Percentiles rank a stretch among this genome's conserved stretches.
Conservation (phyloP, 2,329 filamentous ascomycete species). For the Neurospora sp. region DNA sequence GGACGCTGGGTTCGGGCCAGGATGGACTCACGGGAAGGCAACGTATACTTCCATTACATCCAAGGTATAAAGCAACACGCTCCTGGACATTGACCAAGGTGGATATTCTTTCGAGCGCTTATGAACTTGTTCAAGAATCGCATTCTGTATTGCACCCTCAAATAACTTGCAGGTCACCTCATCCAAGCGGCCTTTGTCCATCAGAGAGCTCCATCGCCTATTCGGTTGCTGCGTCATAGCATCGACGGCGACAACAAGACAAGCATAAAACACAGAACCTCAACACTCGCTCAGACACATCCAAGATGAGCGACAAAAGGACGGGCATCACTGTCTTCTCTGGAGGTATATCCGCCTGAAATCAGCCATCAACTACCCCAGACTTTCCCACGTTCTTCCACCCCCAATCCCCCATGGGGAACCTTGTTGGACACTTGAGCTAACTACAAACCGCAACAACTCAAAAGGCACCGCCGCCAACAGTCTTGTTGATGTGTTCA, state of each 20-base stretch:
- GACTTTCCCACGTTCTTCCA: no score
- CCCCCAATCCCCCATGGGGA: no score
- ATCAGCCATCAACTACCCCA: background rate
- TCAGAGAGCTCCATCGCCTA: background rate
- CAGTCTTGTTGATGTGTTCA: slow-evolving; percentile 85
- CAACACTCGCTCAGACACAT: background rate
- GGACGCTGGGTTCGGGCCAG: background rate
- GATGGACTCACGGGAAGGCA: background rate
- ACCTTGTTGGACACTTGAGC: background rate
- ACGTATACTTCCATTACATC: background rate
- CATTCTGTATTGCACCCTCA: background rate
- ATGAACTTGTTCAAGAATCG: background rate
- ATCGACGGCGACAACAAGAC: background rate
- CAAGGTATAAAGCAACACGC: background rate
- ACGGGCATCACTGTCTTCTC: slow-evolving; percentile 18
- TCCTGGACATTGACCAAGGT: background rate
- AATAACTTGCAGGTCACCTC: background rate
- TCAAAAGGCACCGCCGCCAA: slow-evolving; percentile 74
- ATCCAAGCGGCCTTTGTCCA: background rate
- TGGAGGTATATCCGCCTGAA: slow-evolving; percentile 12
- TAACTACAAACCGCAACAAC: background rate
- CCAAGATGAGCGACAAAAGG: background rate
- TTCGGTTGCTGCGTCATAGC: background rate
- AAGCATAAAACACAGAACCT: background rate
- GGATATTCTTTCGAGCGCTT: background rate